Conservation (phyloP, 352 stramenopile species). For the Pythium oligandrum region DNA sequence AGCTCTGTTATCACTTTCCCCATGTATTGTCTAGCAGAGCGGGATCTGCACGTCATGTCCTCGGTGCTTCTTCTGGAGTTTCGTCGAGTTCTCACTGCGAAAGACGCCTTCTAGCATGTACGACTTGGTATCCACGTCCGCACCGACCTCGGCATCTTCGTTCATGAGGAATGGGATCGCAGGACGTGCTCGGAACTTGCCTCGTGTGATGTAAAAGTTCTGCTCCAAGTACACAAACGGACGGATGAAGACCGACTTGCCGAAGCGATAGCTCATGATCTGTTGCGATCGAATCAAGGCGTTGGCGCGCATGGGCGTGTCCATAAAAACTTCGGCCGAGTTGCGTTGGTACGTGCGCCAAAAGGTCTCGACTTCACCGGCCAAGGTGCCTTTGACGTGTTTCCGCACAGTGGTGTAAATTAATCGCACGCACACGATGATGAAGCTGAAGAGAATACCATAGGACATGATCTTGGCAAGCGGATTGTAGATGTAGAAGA, state of each 20-base stretch:
- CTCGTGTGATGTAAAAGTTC: slow-evolving; percentile 21
- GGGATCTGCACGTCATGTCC: slow-evolving; percentile 15
- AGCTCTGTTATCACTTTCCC: no score
- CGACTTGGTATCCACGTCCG: slow-evolving; percentile 11
- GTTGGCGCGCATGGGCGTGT: slow-evolving; percentile 19
- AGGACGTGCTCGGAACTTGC: slow-evolving; percentile 12
- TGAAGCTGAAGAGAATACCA: slow-evolving; percentile 13
- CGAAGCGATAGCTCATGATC: slow-evolving; percentile 22
- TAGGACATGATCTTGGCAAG: slow-evolving; percentile 15
- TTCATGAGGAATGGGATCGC: slow-evolving; percentile 12
- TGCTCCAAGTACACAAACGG: slow-evolving; percentile 24
- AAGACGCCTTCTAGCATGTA: background rate
- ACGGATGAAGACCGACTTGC: slow-evolving; percentile 18
- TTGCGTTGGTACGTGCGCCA: slow-evolving; percentile 24
- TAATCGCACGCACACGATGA: slow-evolving; percentile 8
- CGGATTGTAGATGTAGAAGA: slow-evolving; percentile 14
- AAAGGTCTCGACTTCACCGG: slow-evolving; percentile 11
- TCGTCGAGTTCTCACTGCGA: background rate
- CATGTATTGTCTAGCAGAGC: slow-evolving; percentile 5
- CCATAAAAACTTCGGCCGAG: slow-evolving; percentile 23
- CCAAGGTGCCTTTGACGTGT: slow-evolving; percentile 10
- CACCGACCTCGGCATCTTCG: slow-evolving; percentile 7
- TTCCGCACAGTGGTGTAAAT: slow-evolving; percentile 2
- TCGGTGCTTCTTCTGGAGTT: slow-evolving; percentile 7
- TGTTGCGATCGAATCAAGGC: slow-evolving; percentile 17